Evolutionary conservation across 2,329 filamentous ascomycete species (phyloP).

Genomic region (Colletotrichum sp.): DNA sequence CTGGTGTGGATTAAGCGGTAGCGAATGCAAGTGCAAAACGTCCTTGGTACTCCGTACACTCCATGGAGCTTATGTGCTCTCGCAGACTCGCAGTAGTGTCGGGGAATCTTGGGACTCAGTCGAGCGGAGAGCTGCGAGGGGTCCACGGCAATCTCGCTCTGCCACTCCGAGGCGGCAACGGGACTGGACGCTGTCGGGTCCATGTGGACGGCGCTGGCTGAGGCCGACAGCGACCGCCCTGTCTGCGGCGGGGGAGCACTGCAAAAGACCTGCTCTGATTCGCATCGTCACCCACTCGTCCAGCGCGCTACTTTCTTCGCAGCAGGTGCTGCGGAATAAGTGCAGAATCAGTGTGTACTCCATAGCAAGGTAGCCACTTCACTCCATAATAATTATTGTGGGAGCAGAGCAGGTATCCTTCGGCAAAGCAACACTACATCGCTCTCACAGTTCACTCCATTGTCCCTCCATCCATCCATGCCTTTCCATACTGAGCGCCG

Average conservation of each 20-base stretch:
- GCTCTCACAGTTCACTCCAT: neutral
- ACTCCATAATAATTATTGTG: neutral
- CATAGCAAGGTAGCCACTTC: neutral
- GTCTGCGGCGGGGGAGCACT: neutral
- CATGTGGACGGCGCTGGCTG: neutral
- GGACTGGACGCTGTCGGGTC: neutral
- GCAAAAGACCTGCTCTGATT: neutral
- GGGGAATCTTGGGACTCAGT: neutral
- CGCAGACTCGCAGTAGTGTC: neutral
- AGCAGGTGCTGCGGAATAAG: neutral
- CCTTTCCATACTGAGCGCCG: neutral
- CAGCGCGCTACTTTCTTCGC: neutral
- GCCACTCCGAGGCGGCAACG: conserved; percentile 2
- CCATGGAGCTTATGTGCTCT: neutral
- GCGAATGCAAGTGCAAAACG: neutral
- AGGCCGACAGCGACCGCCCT: conserved; percentile 7
- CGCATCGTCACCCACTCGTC: conserved; percentile 1
- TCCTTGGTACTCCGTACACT: too few species aligned
- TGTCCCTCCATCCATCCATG: neutral
- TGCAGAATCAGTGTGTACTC: neutral
- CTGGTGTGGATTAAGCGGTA: neutral
- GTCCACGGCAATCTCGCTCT: conserved; percentile 16
- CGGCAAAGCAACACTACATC: neutral
- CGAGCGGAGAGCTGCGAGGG: neutral
- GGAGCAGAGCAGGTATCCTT: neutral